Base-by-base conservation (phyloP, 2,329 filamentous ascomycete species). In the Drechslerella stenobrocha region DNA sequence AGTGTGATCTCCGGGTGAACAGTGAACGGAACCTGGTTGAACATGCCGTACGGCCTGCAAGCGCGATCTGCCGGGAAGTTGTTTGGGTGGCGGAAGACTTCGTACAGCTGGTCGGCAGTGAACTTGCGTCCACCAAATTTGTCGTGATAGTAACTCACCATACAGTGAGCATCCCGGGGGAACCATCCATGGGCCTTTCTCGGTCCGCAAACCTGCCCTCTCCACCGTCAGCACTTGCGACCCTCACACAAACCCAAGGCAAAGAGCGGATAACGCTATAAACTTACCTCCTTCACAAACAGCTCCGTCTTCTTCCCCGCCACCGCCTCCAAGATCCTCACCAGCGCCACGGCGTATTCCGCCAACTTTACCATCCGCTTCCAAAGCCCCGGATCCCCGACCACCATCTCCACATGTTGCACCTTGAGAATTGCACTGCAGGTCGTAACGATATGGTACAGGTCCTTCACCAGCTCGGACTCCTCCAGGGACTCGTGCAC, bases 1-100 rank as follows among this genome's bases (percentile, higher is more conserved):
- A 52, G 23, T 7, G 35, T 26, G 13, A 52, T n/a, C 13, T 48
- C 53, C n/a, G 53, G 53, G n/a, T 50, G 53, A 30, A 58, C 28
- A 9, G 22, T 44, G 53, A 58, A 58, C 18, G 18, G 20, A 13
- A 42, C 15, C 32, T 28, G 34, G 7, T 52, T 42, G 34, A 52
- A 52, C n/a, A 23, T 34, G 23, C 50, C 50, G 23, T 42, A 52
- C 9, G 45, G 45, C 23, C 42, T 13, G 18, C 6, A n/a, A n/a
- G n/a, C n/a, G n/a, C n/a, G 28, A 8, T 24, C 32, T 8, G 32
- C 30, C 5, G 34, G 32, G 15, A 52, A 52, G 3, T 42, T 42
- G 13, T 40, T 52, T n/a, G 18, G 13, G 37, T 42, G 37, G 37
- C 9, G 37, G 9, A 42, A 42, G 13, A 18, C 15, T 20, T 18